Evolutionary conservation across 1,139 yeast genomes (phyloP), one percentile per base, ranked within the genome.

Genomic region (Hemisphaericaspora xylofermentans): DNA sequence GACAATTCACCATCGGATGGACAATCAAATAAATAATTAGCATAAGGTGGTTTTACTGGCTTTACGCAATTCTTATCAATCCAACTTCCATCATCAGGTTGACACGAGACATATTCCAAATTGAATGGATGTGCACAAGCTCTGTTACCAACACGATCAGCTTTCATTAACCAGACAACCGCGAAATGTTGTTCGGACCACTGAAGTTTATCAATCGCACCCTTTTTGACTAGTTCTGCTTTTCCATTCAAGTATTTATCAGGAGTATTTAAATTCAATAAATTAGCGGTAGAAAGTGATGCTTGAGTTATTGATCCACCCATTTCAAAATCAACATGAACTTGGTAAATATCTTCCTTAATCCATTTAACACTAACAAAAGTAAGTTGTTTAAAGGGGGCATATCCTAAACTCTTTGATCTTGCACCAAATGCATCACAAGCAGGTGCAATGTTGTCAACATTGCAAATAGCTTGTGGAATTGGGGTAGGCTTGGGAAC

Each of bases 161-260:
- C 40, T n/a, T 31, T 17, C 40, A 38, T 38, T 13, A 38, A 26
- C 40, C 40, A 38, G 2, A 7, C 12, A 10, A 38, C 40, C 6
- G 36, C 8, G 15, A 38, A 32, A 22, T 38, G 40, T 24, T 34
- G 27, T 24, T 38, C 40, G 6, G 36, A 30, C 7, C 13, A 17
- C 3, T 16, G 19, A 13, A 38, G 32, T 19, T 27, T 33, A 14
- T 38, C 41, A 18, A 38, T 12, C 14, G 17, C 26, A 5, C 18
- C 16, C 6, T 26, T 18, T 9, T 34, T 30, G n/a, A 38, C 14
- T 17, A 38, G 28, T n/a, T 34, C 38, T 1, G 26, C 12, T 14
- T 34, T 4, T 16, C 41, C 41, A 26, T 38, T 34, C 14, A 38
- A 33, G 16, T 38, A 38, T 13, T 38, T 38, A 17, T 38, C 30